Conservation (phyloP, 2,329 filamentous ascomycete species). For the Colletotrichum siamense region DNA sequence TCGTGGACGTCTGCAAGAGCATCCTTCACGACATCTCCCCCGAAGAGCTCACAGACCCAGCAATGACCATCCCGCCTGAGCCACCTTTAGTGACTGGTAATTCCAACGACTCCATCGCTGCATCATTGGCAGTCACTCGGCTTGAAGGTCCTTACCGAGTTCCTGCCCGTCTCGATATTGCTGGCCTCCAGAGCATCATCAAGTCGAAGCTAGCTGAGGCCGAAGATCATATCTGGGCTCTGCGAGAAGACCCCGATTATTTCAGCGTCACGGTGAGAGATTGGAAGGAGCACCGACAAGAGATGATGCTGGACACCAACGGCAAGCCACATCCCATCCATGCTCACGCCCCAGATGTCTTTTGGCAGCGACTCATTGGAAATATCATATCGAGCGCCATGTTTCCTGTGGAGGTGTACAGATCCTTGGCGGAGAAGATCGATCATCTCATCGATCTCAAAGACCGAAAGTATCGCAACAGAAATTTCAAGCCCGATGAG, state of each 20-base stretch:
- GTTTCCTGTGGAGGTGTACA: not conserved
- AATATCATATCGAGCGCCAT: slow-evolving; percentile 33
- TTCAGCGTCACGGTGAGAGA: slow-evolving; percentile 52
- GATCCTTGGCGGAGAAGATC: not conserved
- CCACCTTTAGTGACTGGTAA: slow-evolving; percentile 34
- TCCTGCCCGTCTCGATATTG: slow-evolving; percentile 52
- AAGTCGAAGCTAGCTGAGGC: slow-evolving; percentile 43
- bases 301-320: slow-evolving; percentile 44
- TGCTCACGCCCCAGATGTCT: not conserved
- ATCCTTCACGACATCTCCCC: slow-evolving; percentile 57
- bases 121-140: slow-evolving; percentile 44
- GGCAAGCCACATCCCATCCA: slow-evolving; percentile 34
- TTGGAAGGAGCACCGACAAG: slow-evolving; percentile 49
- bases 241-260: slow-evolving; percentile 65
- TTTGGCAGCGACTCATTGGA: slow-evolving; percentile 46
- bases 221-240: slow-evolving; percentile 59
- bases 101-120: slow-evolving; percentile 33
- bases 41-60: slow-evolving; percentile 30
- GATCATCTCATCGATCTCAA: not conserved
- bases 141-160: slow-evolving; percentile 58
- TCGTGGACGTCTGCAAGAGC: slow-evolving; percentile 49
- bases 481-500: slow-evolving; percentile 21
- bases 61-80: slow-evolving; percentile 40
- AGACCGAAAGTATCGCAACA: not conserved
- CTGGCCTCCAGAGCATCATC: slow-evolving; percentile 48